phyloP scores from a whole-genome alignment of 164 flowering plant species.

The Euptelea pleiosperma region DNA sequence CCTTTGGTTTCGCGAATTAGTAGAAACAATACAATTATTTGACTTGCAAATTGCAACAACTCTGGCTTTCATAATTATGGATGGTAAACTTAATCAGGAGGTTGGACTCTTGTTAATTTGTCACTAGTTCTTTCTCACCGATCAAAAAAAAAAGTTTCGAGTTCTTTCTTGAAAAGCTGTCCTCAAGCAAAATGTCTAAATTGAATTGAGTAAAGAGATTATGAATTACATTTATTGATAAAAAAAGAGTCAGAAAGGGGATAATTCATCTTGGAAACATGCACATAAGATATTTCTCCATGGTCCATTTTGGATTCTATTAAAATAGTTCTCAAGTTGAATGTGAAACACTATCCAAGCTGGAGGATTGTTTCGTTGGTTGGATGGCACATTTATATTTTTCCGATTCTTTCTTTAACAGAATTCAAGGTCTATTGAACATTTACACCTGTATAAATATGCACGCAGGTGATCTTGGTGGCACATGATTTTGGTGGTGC shows the following conservation, averaged over 20 bases:
- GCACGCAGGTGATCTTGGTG: conserved; percentile 75
- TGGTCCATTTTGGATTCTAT: background rate
- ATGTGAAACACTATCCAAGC: background rate
- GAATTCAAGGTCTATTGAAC: background rate
- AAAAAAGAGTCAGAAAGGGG: background rate
- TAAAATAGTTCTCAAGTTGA: background rate
- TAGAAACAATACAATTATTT: too few species aligned
- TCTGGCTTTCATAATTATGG: too few species aligned
- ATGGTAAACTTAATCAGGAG: too few species aligned
- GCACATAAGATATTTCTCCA: background rate
- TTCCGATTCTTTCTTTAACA: background rate
- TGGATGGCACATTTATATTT: background rate
- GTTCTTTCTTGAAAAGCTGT: too few species aligned
- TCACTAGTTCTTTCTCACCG: too few species aligned
- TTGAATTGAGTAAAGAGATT: background rate
- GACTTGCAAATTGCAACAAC: too few species aligned
- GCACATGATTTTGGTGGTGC: conserved; percentile 95
- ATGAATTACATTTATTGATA: background rate
- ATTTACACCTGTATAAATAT: background rate
- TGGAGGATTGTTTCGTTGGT: too few species aligned
- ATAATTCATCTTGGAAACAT: background rate
- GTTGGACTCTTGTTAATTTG: too few species aligned
- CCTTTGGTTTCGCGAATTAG: too few species aligned
- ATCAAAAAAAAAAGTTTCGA: too few species aligned
- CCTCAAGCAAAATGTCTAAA: too few species aligned